Evolutionary conservation across 352 stramenopile species (phyloP).

Genomic region (Pythium vanterpoolii): DNA sequence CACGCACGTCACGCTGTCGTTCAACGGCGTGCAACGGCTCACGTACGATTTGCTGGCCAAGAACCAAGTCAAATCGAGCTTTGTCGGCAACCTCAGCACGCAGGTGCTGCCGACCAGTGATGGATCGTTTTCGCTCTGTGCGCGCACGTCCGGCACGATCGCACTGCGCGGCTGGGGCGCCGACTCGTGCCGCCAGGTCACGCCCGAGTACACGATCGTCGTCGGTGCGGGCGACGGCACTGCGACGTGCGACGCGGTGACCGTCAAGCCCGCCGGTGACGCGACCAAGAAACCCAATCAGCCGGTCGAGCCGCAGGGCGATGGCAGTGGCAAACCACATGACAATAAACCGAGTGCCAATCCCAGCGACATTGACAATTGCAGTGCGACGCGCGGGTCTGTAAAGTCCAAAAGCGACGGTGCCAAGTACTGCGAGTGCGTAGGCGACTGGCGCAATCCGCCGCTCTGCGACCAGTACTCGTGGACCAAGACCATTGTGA

Average conservation of each 20-base stretch:
- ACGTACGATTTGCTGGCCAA: conserved; percentile 27
- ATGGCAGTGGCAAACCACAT: conserved; percentile 3
- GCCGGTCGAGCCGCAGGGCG: conserved; percentile 10
- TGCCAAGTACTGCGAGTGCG: conserved; percentile 29
- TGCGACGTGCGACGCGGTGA: conserved; percentile 19
- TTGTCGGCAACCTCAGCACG: conserved; percentile 28
- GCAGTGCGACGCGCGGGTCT: conserved; percentile 20
- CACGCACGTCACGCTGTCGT: conserved; percentile 14
- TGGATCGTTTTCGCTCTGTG: conserved; percentile 18
- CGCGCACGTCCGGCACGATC: conserved; percentile 14
- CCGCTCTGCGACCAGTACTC: conserved; percentile 28
- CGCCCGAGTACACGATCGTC: conserved; percentile 24
- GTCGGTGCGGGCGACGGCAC: conserved; percentile 11
- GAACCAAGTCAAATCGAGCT: conserved; percentile 23
- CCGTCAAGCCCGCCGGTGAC: conserved; percentile 8
- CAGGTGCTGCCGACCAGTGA: conserved; percentile 8
- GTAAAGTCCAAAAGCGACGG: conserved; percentile 11
- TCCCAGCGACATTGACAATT: conserved; percentile 22
- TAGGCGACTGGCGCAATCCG: conserved; percentile 33
- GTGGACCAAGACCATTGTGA: conserved; percentile 34
- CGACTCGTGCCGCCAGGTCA: conserved; percentile 24
- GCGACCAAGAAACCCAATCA: conserved; percentile 11
- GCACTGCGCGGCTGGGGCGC: conserved; percentile 25
- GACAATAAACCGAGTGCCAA: neutral
- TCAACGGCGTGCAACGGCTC: conserved; percentile 22